These are phyloP conservation scores for Elaeis guineensis DNA, from an alignment of 176 grass and related monocot genomes.

Conservation along the genomic window DNA sequence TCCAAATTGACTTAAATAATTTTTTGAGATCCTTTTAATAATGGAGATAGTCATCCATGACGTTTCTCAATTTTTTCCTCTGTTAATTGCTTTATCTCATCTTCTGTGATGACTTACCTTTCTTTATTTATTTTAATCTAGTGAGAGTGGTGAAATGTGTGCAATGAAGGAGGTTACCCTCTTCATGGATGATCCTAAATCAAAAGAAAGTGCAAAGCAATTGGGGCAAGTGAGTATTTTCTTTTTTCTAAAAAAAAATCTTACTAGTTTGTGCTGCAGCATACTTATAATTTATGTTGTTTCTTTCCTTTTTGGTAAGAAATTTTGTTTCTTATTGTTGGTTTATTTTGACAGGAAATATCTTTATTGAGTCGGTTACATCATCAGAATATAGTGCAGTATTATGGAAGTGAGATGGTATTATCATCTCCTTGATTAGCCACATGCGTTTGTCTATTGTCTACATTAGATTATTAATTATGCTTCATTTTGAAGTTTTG, in stretches of 20 bases:
- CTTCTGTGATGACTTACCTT: constrained; percentile 1
- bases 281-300: constrained; percentile 7
- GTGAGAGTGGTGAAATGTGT: constrained; percentile 97
- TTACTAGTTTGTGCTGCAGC: neutral
- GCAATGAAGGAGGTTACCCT: constrained; percentile 99
- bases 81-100: no score
- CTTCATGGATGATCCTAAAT: constrained; percentile 97
- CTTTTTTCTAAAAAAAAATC: neutral
- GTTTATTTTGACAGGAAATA: constrained; percentile 78
- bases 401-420: constrained; percentile 97
- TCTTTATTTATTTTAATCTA: constrained; percentile 25
- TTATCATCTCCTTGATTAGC: constrained; percentile 9
- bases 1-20: no score
- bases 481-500: no score
- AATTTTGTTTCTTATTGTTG: constrained; percentile 20
- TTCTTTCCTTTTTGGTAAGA: constrained; percentile 14
- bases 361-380: constrained; percentile 81
- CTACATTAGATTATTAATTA: no score
- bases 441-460: neutral
- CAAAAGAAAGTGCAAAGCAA: constrained; percentile 92
- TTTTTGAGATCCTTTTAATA: no score
- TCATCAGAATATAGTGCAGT: constrained; percentile 96
- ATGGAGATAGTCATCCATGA: no score
- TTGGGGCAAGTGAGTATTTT: constrained; percentile 61
- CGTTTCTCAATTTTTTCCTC: no score